Evolutionary conservation across 345 rosid genomes (phyloP).

Genomic region (Capsella bursapastoris): DNA sequence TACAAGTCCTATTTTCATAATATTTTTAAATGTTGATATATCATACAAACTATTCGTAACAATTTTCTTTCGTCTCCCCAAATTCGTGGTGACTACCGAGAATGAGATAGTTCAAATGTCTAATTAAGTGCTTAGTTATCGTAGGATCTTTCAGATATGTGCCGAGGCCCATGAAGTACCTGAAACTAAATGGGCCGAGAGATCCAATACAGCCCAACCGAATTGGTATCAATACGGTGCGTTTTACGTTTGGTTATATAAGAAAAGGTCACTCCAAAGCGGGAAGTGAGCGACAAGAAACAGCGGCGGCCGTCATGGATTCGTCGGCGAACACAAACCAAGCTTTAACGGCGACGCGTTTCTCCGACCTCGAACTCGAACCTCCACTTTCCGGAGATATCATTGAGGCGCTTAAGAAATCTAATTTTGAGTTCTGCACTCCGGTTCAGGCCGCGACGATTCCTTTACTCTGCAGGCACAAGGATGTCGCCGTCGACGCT

Average conservation of each 20-base stretch:
- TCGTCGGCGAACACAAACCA: slow-evolving; percentile 50
- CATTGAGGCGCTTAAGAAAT: slow-evolving; percentile 55
- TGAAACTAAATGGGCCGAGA: background rate
- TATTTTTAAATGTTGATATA: background rate
- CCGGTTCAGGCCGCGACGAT: slow-evolving; percentile 93
- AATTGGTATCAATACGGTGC: slow-evolving; percentile 14
- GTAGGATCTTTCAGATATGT: background rate
- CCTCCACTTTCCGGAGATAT: slow-evolving; percentile 68
- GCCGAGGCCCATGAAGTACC: background rate
- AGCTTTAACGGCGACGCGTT: slow-evolving; percentile 74
- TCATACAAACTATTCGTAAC: background rate
- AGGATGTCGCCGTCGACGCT: slow-evolving; percentile 94
- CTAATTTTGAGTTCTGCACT: slow-evolving; percentile 84
- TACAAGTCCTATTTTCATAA: background rate
- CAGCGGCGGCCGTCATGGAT: slow-evolving; percentile 43
- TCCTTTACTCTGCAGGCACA: slow-evolving; percentile 80
- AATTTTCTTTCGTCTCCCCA: background rate
- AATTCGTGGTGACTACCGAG: background rate
- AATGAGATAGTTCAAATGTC: background rate
- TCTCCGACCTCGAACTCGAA: slow-evolving; percentile 74
- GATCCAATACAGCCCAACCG: slow-evolving; percentile 22
- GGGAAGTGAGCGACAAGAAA: slow-evolving; percentile 20
- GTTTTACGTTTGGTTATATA: background rate
- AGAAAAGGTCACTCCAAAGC: background rate
- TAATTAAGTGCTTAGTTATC: background rate